These are phyloP conservation scores for Trichoderma aggressivum DNA, from an alignment of 2,329 filamentous ascomycete genomes.

Conservation along the genomic window DNA sequence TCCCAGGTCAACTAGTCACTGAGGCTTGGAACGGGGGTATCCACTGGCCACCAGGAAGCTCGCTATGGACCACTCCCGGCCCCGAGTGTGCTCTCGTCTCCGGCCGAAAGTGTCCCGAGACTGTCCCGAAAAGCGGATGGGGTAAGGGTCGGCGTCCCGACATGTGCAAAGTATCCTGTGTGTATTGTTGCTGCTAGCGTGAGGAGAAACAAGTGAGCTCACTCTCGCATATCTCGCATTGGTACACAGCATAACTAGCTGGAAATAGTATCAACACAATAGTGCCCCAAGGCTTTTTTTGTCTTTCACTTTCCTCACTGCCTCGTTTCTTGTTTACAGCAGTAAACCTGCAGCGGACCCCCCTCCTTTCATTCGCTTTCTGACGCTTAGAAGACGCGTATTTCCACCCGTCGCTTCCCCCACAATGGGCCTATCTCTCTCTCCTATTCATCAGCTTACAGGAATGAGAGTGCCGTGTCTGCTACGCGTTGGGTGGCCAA, in stretches of 20 bases:
- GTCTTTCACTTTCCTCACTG: not conserved
- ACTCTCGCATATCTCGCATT: conserved; percentile 1
- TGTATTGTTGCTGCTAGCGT: not conserved
- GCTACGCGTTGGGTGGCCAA: not conserved
- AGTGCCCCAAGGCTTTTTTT: not conserved
- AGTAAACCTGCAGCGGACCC: not conserved
- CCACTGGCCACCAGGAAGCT: not conserved
- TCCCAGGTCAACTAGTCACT: not conserved
- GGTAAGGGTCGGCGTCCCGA: not conserved
- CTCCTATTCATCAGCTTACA: not conserved
- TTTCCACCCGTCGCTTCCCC: not conserved
- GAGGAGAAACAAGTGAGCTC: not conserved
- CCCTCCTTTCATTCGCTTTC: not conserved
- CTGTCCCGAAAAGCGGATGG: conserved; percentile 9
- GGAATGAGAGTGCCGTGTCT: not conserved
- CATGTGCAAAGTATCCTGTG: not conserved
- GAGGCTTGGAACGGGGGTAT: not conserved
- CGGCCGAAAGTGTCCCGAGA: conserved; percentile 16
- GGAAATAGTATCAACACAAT: not conserved
- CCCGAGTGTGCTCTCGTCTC: conserved; percentile 10
- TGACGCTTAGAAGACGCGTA: not conserved
- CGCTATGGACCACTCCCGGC: not conserved
- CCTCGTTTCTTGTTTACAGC: not conserved
- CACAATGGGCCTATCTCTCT: not conserved
- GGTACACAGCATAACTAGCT: not conserved